Percentiles rank a stretch among this genome's conserved stretches.
Conservation (phyloP, 768 basidiomycete genomes). For the Russula vinacea region DNA sequence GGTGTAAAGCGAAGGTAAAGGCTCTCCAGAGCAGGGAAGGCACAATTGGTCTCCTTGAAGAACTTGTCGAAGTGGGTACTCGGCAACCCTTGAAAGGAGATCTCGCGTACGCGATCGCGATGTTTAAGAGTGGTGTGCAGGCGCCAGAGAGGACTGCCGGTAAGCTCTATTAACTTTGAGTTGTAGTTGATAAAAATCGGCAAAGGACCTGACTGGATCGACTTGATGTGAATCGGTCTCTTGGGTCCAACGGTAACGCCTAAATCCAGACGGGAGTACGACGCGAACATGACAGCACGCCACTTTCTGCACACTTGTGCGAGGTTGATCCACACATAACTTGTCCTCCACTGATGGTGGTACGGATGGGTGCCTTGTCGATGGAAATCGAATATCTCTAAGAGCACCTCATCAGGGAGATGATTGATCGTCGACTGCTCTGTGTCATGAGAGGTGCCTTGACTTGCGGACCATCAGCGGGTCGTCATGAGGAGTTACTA, state of each 20-base stretch:
- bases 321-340: slow-evolving; percentile 30
- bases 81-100: neutral
- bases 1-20: neutral
- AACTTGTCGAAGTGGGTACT: neutral
- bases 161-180: too few relatives aligned
- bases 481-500: too few relatives aligned
- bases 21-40: slow-evolving; percentile 5
- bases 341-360: neutral
- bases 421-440: neutral
- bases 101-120: neutral
- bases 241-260: neutral
- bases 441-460: neutral
- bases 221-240: neutral
- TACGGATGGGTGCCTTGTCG: neutral
- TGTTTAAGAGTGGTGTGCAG: neutral
- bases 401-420: neutral
- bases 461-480: neutral
- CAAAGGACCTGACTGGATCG: neutral
- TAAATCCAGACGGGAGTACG: neutral
- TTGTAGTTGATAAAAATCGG: slow-evolving; percentile 1
- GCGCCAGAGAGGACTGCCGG: neutral
- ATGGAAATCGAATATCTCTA: neutral
- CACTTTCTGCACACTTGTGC: slow-evolving; percentile 11
- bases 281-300: slow-evolving; percentile 8
- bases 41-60: neutral